These are phyloP conservation scores for Aspergillus floridensis DNA, from an alignment of 2,329 filamentous ascomycete genomes.

Conservation along the genomic window DNA sequence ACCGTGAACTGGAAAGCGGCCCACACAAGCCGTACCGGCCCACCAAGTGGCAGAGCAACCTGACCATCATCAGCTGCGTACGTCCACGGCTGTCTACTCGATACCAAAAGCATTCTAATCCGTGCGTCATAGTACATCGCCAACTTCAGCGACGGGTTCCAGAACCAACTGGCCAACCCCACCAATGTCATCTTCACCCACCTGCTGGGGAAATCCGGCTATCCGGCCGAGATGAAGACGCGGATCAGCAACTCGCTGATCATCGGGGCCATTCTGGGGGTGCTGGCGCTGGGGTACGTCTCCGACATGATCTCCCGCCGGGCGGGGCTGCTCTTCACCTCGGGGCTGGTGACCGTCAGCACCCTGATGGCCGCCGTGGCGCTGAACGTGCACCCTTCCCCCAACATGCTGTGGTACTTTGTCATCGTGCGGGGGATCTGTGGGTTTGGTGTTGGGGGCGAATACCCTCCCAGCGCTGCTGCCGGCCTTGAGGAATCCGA, in stretches of 20 bases:
- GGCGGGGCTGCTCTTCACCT: slow-evolving; percentile 28
- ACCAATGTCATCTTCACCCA: slow-evolving; percentile 35
- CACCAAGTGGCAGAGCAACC: slow-evolving; percentile 26
- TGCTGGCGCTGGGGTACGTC: slow-evolving; percentile 27
- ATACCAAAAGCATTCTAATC: slow-evolving; percentile 1
- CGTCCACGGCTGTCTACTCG: neutral
- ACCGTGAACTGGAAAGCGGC: neutral
- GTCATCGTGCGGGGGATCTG: slow-evolving; percentile 38
- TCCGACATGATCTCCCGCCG: slow-evolving; percentile 31
- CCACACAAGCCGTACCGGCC: slow-evolving; percentile 19
- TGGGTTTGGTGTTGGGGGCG: slow-evolving; percentile 39
- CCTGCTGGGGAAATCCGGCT: slow-evolving; percentile 23
- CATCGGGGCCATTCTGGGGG: slow-evolving; percentile 30
- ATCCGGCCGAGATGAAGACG: slow-evolving; percentile 30
- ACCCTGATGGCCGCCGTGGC: slow-evolving; percentile 39
- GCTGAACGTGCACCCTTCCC: slow-evolving; percentile 34
- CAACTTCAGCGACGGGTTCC: slow-evolving; percentile 35
- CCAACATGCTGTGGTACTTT: slow-evolving; percentile 40
- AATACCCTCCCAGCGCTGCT: slow-evolving; percentile 40
- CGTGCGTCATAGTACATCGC: slow-evolving; percentile 24
- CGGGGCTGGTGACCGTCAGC: slow-evolving; percentile 26
- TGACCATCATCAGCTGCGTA: slow-evolving; percentile 32
- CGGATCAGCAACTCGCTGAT: slow-evolving; percentile 31
- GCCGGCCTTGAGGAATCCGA: slow-evolving; percentile 38
- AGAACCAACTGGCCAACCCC: slow-evolving; percentile 31